phyloP scores from a whole-genome alignment of 2,329 filamentous ascomycete genomes.

The Nemania diffusa region DNA sequence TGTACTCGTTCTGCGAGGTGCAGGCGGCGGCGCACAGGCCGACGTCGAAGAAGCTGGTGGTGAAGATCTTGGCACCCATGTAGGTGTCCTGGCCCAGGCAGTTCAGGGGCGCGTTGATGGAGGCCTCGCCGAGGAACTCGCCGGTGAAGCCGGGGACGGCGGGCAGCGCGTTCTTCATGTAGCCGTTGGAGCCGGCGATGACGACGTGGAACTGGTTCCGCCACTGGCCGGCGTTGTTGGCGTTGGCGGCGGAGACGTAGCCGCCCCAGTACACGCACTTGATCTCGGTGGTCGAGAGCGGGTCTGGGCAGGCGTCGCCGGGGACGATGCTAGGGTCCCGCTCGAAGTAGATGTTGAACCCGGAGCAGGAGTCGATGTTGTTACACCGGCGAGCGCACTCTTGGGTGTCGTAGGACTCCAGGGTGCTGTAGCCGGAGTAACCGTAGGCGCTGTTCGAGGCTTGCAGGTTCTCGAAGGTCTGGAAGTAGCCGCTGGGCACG shows the following conservation, averaged over 20 bases:
- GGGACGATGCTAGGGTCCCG: conserved; percentile 44
- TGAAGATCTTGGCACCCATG: conserved; percentile 48
- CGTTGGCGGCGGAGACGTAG: conserved; percentile 39
- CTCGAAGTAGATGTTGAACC: conserved; percentile 49
- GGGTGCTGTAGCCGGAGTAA: conserved; percentile 43
- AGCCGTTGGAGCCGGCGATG: conserved; percentile 57
- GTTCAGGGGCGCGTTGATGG: conserved; percentile 46
- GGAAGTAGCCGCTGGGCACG: conserved; percentile 49
- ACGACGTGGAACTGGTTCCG: conserved; percentile 48
- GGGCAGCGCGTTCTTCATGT: conserved; percentile 42
- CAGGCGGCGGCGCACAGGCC: conserved; percentile 47
- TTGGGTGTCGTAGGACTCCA: conserved; percentile 42
- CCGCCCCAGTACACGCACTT: conserved; percentile 49
- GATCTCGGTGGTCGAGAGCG: conserved; percentile 43
- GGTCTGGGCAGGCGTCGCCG: conserved; percentile 36
- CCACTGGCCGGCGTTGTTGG: conserved; percentile 40
- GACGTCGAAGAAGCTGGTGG: conserved; percentile 42
- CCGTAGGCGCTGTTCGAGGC: conserved; percentile 49
- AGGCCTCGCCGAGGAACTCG: conserved; percentile 40
- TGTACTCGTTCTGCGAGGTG: conserved; percentile 45
- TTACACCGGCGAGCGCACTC: conserved; percentile 43
- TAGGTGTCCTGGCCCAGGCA: conserved; percentile 45
- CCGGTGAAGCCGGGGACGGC: conserved; percentile 41
- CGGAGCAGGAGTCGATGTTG: conserved; percentile 40
- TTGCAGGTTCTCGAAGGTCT: conserved; percentile 48